Conservation (phyloP, 768 basidiomycete genomes). For the Xerocomellus intermedius region DNA sequence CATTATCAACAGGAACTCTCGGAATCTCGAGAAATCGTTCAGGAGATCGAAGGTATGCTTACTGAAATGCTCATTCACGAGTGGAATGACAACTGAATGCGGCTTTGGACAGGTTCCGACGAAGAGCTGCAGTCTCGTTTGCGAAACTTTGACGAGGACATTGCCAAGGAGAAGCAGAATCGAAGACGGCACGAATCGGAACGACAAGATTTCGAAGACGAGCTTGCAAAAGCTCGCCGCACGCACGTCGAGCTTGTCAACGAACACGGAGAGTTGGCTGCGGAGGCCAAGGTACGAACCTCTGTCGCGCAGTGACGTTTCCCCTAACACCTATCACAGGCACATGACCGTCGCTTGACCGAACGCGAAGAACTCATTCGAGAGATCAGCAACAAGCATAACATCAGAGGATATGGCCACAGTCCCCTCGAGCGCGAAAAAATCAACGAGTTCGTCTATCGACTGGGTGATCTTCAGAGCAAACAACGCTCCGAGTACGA, state of each 20-base stretch:
- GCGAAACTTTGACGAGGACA: constrained; percentile 58
- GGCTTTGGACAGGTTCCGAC: constrained; percentile 54
- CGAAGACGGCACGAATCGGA: constrained; percentile 47
- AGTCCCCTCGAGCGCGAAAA: constrained; percentile 69
- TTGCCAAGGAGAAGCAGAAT: constrained; percentile 49
- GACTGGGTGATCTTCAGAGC: constrained; percentile 59
- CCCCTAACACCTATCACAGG: constrained; percentile 39
- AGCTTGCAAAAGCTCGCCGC: constrained; percentile 46
- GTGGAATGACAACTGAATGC: neutral
- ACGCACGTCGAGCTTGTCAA: constrained; percentile 56
- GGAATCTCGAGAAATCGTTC: constrained; percentile 60
- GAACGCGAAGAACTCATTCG: constrained; percentile 76
- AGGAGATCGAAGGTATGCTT: constrained; percentile 58
- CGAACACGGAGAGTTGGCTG: constrained; percentile 65
- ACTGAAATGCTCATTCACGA: neutral
- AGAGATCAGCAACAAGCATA: constrained; percentile 62
- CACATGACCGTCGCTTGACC: constrained; percentile 64
- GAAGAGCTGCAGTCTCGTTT: constrained; percentile 63
- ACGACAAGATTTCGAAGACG: constrained; percentile 62
- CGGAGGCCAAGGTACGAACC: constrained; percentile 65
- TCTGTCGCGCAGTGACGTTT: neutral
- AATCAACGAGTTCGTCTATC: constrained; percentile 69
- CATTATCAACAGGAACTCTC: constrained; percentile 60
- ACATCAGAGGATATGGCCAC: constrained; percentile 72
- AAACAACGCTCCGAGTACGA: constrained; percentile 65